Conservation (phyloP, 163 green algal genomes). For the Scenedesmus sp. region DNA sequence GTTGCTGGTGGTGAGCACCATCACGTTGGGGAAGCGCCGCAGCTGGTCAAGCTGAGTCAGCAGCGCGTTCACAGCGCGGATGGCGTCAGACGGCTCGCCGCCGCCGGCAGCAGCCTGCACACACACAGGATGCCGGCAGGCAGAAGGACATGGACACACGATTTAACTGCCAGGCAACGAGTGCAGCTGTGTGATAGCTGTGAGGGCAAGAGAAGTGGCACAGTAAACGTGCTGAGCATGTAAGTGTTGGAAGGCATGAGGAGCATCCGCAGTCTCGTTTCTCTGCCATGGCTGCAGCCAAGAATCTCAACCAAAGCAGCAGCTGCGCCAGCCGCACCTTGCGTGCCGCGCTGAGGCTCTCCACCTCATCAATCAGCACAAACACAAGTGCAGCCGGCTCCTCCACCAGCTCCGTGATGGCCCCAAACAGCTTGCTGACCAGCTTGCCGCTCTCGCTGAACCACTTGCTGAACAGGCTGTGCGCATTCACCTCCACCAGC, state of each 20-base stretch:
- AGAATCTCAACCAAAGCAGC: not conserved
- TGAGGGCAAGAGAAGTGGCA: too few relatives aligned
- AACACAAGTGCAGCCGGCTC: slow-evolving; percentile 91
- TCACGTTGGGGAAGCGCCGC: slow-evolving; percentile 78
- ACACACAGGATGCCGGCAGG: not conserved
- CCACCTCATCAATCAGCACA: slow-evolving; percentile 96
- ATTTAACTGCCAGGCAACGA: not conserved
- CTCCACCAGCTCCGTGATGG: slow-evolving; percentile 92
- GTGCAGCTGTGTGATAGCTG: not conserved
- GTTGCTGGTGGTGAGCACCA: slow-evolving; percentile 92
- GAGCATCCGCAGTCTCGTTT: not conserved
- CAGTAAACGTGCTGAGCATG: too few relatives aligned
- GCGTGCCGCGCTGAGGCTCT: slow-evolving; percentile 78
- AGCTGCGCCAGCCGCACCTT: slow-evolving; percentile 57
- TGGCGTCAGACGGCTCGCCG: slow-evolving; percentile 85
- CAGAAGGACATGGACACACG: not conserved
- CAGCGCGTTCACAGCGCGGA: slow-evolving; percentile 95
- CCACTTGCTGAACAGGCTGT: slow-evolving; percentile 97
- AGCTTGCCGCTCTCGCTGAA: slow-evolving; percentile 84
- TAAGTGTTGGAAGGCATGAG: too few relatives aligned
- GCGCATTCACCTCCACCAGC: slow-evolving; percentile 97
- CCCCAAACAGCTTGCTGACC: slow-evolving; percentile 86
- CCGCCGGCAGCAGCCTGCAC: slow-evolving; percentile 45
- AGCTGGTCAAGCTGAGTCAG: slow-evolving; percentile 93
- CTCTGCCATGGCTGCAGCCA: not conserved